phyloP scores from a whole-genome alignment of 495 filamentous ascomycete genomes.

The Aspergillus ellipticus region DNA sequence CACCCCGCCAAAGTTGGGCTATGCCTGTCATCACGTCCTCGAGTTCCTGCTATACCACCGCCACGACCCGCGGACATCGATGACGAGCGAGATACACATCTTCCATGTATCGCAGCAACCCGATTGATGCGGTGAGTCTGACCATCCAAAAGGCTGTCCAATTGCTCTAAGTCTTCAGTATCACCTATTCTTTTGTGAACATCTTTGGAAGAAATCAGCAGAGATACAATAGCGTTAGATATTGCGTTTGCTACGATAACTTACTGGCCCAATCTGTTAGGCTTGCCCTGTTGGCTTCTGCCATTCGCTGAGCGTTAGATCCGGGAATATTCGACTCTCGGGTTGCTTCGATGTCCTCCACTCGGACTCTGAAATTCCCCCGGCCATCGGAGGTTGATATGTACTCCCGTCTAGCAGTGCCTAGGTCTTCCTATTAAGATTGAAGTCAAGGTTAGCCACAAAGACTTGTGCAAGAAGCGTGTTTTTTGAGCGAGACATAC shows the following conservation, averaged over 20 bases:
- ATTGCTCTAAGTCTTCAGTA: conserved; percentile 23
- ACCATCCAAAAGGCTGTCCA: conserved; percentile 30
- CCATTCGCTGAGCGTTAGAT: conserved; percentile 18
- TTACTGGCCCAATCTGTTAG: conserved; percentile 33
- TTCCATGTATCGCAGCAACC: conserved; percentile 10
- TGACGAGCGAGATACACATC: not conserved
- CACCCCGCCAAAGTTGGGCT: not conserved
- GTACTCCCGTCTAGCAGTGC: conserved; percentile 30
- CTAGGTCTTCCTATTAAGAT: conserved; percentile 30
- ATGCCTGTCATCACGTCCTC: conserved; percentile 7
- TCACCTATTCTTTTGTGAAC: conserved; percentile 25
- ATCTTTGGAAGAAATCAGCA: conserved; percentile 18
- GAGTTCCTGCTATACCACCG: conserved; percentile 17
- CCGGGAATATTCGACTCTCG: conserved; percentile 22
- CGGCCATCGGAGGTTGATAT: conserved; percentile 27
- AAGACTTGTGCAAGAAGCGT: not conserved
- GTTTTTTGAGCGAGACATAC: conserved; percentile 9
- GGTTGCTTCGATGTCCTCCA: conserved; percentile 22
- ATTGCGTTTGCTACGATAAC: not conserved
- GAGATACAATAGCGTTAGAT: not conserved
- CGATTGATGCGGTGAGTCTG: conserved; percentile 35
- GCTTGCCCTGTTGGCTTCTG: conserved; percentile 13
- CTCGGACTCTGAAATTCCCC: not conserved
- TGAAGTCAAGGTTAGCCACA: not conserved
- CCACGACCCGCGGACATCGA: conserved; percentile 13